Base-by-base conservation (phyloP, 768 basidiomycete genomes). In the Xerocomus brunneocitrinus region DNA sequence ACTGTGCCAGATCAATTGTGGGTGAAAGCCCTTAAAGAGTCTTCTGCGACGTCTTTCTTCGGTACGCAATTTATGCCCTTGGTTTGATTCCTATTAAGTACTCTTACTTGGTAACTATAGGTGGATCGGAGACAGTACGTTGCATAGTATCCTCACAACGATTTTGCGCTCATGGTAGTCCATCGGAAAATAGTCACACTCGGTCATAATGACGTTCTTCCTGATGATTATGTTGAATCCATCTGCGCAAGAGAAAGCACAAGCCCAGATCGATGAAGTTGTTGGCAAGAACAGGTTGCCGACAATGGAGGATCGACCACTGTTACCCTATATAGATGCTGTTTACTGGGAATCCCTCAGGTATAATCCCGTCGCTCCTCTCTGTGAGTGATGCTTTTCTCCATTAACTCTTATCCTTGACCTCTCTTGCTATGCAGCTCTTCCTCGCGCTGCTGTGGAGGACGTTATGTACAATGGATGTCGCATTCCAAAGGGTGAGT, bases 181-280 rank as follows among this genome's bases (percentile, higher is more conserved):
- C 14, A 9, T 16, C 12, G 24, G 7, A 32, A 30, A 34, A 31
- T 3, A 54, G 56, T 36, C 53, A 0, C 30, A 43, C 14, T 25
- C 55, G 1, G 31, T 28, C 16, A 12, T 58, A 3, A 42, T 45
- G 54, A 36, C 19, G 3, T 61, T 59, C 47, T 57, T 56, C 25
- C 36, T 59, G 5, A 36, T 54, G 54, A 49, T 59, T 39, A 30
- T 53, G 39, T 25, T 52, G 24, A 52, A 47, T 8, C 54, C 54
- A 4, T 24, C 24, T 22, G 52, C 16, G 4, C 59, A 60, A 28
- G 45, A 56, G 19, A 60, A 57, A 10, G 58, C 55, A 6, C 58
- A 59, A 2, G 40, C 54, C 13, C 50, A 61, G 8, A 59, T 61
- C 9, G 46, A 59, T 16, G 12, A 28, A 4, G 55, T 59, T 1